Conservation (phyloP, 345 rosid genomes). For the Odontarrhena argentea region DNA sequence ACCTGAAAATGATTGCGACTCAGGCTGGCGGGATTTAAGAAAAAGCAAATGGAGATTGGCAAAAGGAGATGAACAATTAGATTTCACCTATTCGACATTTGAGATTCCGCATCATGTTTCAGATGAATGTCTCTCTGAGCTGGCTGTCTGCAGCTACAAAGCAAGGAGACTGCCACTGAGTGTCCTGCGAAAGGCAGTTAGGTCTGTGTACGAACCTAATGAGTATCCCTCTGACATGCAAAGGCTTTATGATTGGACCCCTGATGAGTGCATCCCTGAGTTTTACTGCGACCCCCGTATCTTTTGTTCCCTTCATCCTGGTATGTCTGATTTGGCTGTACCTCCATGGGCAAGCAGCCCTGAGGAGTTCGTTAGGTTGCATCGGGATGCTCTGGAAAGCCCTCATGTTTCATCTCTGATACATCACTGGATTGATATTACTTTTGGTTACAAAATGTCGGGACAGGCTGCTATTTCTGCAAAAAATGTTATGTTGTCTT, state of each 20-base stretch:
- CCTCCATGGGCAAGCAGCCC: slow-evolving; percentile 83
- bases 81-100: slow-evolving; percentile 87
- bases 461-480: slow-evolving; percentile 87
- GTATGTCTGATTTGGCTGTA: slow-evolving; percentile 90
- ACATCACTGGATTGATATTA: slow-evolving; percentile 92
- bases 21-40: slow-evolving; percentile 90
- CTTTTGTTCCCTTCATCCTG: slow-evolving; percentile 70
- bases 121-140: slow-evolving; percentile 96
- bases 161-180: slow-evolving; percentile 93
- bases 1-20: slow-evolving; percentile 70
- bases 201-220: slow-evolving; percentile 94
- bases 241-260: slow-evolving; percentile 96
- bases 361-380: slow-evolving; percentile 82
- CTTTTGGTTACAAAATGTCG: slow-evolving; percentile 90
- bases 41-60: slow-evolving; percentile 97
- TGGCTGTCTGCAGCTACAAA: slow-evolving; percentile 98
- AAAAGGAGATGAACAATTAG: slow-evolving; percentile 96
- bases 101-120: slow-evolving; percentile 95
- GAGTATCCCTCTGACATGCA: slow-evolving; percentile 96
- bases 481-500: slow-evolving; percentile 90
- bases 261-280: slow-evolving; percentile 98
- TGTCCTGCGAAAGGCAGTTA: slow-evolving; percentile 81
- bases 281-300: slow-evolving; percentile 80
- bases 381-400: slow-evolving; percentile 87
- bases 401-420: slow-evolving; percentile 66